These are phyloP conservation scores for Psilocybe subaeruginosa DNA, from an alignment of 768 basidiomycete genomes.

Conservation along the genomic window DNA sequence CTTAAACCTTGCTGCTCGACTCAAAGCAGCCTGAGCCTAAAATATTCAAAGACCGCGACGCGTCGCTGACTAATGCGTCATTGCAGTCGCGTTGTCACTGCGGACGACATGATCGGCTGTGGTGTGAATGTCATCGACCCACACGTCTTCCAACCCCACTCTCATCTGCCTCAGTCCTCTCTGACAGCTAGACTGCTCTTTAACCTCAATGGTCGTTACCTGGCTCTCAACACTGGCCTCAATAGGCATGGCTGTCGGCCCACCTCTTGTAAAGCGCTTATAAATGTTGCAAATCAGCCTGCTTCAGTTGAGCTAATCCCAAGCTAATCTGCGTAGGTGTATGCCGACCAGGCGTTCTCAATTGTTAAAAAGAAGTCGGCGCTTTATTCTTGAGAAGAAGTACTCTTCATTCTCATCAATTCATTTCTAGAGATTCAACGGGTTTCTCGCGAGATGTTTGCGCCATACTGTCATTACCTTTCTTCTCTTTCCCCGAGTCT, in stretches of 20 bases:
- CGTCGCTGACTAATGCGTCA: slow-evolving; percentile 1
- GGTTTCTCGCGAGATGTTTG: slow-evolving; percentile 89
- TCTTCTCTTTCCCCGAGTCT: slow-evolving; percentile 1
- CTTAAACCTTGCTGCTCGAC: too few species aligned
- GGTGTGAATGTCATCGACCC: neutral
- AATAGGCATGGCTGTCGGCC: slow-evolving; percentile 83
- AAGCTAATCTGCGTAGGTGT: slow-evolving; percentile 50
- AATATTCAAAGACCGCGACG: neutral
- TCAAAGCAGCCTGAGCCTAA: neutral
- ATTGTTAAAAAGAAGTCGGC: slow-evolving; percentile 73
- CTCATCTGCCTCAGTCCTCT: neutral
- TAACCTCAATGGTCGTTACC: slow-evolving; percentile 36
- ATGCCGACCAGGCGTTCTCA: slow-evolving; percentile 82
- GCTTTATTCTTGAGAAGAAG: neutral
- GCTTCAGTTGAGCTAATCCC: slow-evolving; percentile 4
- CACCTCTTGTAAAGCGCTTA: slow-evolving; percentile 55
- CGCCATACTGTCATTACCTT: slow-evolving; percentile 68
- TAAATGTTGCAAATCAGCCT: neutral
- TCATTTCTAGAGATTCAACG: slow-evolving; percentile 65
- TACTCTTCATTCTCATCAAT: slow-evolving; percentile 2
- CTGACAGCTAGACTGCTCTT: neutral
- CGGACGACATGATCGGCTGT: neutral
- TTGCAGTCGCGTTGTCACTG: neutral
- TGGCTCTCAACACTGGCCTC: slow-evolving; percentile 77
- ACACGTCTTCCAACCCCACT: neutral